Evolutionary conservation across 148 eudicot genomes (phyloP).

Genomic region (Cornus kousa): DNA sequence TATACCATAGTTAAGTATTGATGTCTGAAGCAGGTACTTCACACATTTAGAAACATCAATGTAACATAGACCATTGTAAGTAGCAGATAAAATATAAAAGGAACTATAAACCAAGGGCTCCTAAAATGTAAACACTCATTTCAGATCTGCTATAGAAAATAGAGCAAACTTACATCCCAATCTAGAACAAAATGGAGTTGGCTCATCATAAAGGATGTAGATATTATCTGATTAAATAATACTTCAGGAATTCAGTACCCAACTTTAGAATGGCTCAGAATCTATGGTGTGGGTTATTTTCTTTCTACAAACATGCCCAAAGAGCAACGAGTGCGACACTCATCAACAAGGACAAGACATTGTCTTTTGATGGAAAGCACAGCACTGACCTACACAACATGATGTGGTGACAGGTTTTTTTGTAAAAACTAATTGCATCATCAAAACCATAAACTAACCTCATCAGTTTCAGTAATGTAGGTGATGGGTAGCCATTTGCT

Average conservation of each 20-base stretch:
- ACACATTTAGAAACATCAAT: no score
- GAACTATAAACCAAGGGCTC: neutral
- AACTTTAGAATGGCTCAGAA: neutral
- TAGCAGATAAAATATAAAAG: neutral
- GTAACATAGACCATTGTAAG: neutral
- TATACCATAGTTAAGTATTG: no score
- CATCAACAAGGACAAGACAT: neutral
- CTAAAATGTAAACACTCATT: neutral
- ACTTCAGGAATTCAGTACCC: neutral
- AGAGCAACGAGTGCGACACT: neutral
- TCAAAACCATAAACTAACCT: constrained; percentile 39
- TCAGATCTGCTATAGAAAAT: neutral
- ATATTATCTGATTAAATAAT: neutral
- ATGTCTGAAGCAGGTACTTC: no score
- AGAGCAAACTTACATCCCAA: neutral
- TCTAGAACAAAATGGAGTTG: neutral
- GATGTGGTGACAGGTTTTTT: neutral
- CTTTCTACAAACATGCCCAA: neutral
- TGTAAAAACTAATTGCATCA: constrained; percentile 2
- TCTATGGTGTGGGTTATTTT: neutral
- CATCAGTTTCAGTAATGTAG: constrained; percentile 67
- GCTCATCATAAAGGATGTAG: neutral
- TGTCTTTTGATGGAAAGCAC: neutral
- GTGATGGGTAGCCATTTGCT: constrained; percentile 72
- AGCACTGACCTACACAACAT: neutral